phyloP scores from a whole-genome alignment of 306 rosid species.

The Lathyrus sativus region DNA sequence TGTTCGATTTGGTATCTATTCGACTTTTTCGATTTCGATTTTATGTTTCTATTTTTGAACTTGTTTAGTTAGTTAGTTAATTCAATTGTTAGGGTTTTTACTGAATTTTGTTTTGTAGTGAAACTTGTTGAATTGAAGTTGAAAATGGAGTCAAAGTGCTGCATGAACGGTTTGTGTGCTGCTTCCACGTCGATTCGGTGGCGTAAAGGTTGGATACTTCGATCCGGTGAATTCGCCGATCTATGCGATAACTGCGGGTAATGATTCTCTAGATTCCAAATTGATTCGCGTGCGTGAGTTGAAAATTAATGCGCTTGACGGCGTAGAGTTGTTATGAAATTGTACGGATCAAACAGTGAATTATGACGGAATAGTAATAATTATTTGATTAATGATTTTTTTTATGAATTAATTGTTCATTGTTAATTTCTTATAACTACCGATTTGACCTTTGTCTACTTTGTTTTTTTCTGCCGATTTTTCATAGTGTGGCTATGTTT shows the following conservation, averaged over 20 bases:
- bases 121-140: conserved; percentile 47
- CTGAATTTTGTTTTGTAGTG: conserved; percentile 25
- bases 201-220: conserved; percentile 92
- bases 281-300: conserved; percentile 27
- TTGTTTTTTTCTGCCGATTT: background rate
- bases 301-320: conserved; percentile 21
- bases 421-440: conserved; percentile 20
- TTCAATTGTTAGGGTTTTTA: conserved; percentile 50
- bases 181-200: conserved; percentile 65
- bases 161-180: conserved; percentile 78
- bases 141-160: conserved; percentile 70
- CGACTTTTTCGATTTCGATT: conserved; percentile 27
- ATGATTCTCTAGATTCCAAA: conserved; percentile 33
- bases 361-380: conserved; percentile 8
- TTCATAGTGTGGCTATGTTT: conserved; percentile 31
- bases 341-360: conserved; percentile 33
- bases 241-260: conserved; percentile 98
- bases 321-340: conserved; percentile 12
- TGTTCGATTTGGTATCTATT: conserved; percentile 28
- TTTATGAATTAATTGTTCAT: background rate
- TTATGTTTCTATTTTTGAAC: conserved; percentile 19
- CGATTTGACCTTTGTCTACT: conserved; percentile 30
- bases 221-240: conserved; percentile 89
- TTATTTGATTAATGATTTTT: conserved; percentile 28
- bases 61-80: conserved; percentile 22